Conservation (phyloP, 179 eudicot genomes). For the Amaranthus tricolor region DNA sequence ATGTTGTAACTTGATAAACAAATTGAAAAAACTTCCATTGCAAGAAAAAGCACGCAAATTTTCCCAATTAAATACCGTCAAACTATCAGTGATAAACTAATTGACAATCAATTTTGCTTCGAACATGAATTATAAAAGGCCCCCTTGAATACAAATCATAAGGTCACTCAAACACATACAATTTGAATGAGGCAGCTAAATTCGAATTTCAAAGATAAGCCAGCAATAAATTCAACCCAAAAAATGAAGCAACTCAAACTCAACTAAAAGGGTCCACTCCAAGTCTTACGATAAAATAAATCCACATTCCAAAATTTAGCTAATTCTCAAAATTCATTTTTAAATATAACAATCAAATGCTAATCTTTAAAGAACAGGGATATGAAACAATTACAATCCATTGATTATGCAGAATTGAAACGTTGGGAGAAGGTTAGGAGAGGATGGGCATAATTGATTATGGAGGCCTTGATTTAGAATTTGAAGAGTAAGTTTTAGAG, state of each 20-base stretch:
- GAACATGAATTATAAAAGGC: background rate
- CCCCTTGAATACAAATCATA: background rate
- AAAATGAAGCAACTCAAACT: background rate
- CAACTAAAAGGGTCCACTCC: background rate
- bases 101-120: background rate
- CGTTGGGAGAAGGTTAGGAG: too few species aligned
- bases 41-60: background rate
- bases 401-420: too few species aligned
- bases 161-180: background rate
- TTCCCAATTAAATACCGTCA: background rate
- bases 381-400: too few species aligned
- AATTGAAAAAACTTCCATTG: background rate
- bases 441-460: too few species aligned
- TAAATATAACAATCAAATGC: too few species aligned
- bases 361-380: too few species aligned
- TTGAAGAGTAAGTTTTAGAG: too few species aligned
- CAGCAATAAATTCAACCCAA: background rate
- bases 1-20: background rate
- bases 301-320: background rate
- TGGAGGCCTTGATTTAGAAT: too few species aligned
- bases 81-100: background rate
- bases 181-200: background rate
- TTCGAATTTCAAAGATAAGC: background rate
- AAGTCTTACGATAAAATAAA: background rate
- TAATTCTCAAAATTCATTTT: too few species aligned